Evolutionary conservation across 148 eudicot genomes (phyloP), one percentile per base, ranked within the genome.

Genomic region (Cornus kousa): DNA sequence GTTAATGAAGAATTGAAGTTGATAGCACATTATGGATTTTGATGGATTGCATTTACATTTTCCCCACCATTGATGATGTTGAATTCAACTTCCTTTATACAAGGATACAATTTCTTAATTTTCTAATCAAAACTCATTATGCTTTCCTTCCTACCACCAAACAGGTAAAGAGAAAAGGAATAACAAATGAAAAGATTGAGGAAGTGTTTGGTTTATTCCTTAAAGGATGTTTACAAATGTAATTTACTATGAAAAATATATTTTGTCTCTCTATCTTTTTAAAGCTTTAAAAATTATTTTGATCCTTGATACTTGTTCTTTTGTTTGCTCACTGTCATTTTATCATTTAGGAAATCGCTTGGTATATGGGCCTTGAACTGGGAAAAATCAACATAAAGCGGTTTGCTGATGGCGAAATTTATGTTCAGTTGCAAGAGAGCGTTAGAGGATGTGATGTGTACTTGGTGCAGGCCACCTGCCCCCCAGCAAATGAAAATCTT

Each of bases 371-470:
- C 77, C 89, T 95, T 55, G 87, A 93, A 72, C 91, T 95, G 68
- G 97, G 97, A 74, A 84, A 88, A 74, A 87, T 91, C 67, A 85
- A 88, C 55, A 91, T 93, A 46, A 95, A 93, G 82, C 90, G 93
- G 28, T 95, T 95, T 76, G 99, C 99, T 64, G 99, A 95, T 87
- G 94, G 99, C 24, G 99, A 95, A 86, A 93, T 93, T 35, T 93
- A 95, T 82, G 94, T 95, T 78, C 97, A 95, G 84, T 78, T 95
- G 87, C 93, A 93, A 89, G 99, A 95, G 84, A 95, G 99, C 62
- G 99, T 95, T 40, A 85, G 99, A 80, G 99, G 99, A 62, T 95
- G 99, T 82, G 93, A 93, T 84, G 99, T 95, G 62, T 95, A 85
- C 85, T 85, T 95, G 82, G 92, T 95, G 65, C 99, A 95, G 86